phyloP scores from a whole-genome alignment of 306 rosid genomes.

The Corylus americana region DNA sequence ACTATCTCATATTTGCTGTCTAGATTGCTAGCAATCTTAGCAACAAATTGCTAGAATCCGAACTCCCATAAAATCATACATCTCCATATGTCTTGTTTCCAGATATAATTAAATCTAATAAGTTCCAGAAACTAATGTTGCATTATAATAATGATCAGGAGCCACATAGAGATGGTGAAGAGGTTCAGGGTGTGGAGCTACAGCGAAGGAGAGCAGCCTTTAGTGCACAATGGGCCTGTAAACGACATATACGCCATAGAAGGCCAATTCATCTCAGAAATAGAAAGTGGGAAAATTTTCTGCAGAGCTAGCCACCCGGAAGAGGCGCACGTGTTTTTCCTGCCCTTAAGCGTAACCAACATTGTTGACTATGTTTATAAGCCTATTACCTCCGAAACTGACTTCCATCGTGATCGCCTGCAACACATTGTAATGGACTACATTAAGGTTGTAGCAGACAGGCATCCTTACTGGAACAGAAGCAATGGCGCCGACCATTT shows the following conservation, averaged over 20 bases:
- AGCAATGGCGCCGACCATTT: slow-evolving; percentile 61
- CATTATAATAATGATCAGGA: slow-evolving; percentile 28
- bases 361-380: slow-evolving; percentile 36
- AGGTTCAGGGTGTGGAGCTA: slow-evolving; percentile 61
- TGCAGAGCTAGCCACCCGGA: slow-evolving; percentile 54
- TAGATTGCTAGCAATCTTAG: no score
- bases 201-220: slow-evolving; percentile 52
- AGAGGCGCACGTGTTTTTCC: slow-evolving; percentile 49
- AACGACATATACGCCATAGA: slow-evolving; percentile 53
- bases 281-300: slow-evolving; percentile 36
- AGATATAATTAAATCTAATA: no score
- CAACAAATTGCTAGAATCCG: no score
- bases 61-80: no score
- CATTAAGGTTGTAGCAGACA: slow-evolving; percentile 35
- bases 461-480: slow-evolving; percentile 48
- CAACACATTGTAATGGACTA: slow-evolving; percentile 49
- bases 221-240: slow-evolving; percentile 48
- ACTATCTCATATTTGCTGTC: no score
- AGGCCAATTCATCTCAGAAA: slow-evolving; percentile 57
- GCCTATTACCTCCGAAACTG: slow-evolving; percentile 38
- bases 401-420: slow-evolving; percentile 47
- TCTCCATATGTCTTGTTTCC: no score
- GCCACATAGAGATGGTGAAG: slow-evolving; percentile 57
- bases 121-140: no score
- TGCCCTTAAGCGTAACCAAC: slow-evolving; percentile 48